Conservation (phyloP, 2,329 filamentous ascomycete genomes). For the Fusarium floridanum region DNA sequence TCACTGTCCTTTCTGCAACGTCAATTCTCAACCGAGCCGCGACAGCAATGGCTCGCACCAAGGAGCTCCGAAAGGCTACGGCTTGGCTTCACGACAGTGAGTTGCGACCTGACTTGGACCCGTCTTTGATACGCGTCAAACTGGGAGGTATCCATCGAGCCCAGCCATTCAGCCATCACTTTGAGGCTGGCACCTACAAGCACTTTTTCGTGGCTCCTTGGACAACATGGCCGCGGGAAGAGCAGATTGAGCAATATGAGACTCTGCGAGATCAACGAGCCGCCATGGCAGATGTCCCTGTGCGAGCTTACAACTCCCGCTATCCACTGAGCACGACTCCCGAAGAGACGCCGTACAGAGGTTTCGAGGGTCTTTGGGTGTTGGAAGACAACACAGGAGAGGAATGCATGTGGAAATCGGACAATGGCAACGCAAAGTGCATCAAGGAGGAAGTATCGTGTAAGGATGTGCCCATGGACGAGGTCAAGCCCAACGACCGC, state of each 20-base stretch:
- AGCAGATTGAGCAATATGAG: slow-evolving; percentile 43
- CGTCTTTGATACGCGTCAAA: slow-evolving; percentile 49
- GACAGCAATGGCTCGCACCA: slow-evolving; percentile 51
- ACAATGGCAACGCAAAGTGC: not conserved
- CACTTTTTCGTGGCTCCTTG: slow-evolving; percentile 49
- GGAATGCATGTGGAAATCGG: not conserved
- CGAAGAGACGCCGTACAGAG: not conserved
- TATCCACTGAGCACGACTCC: slow-evolving; percentile 2
- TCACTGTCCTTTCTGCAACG: slow-evolving; percentile 51
- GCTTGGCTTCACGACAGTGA: slow-evolving; percentile 50
- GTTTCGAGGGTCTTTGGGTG: slow-evolving; percentile 18
- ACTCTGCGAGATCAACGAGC: slow-evolving; percentile 29
- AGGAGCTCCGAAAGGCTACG: slow-evolving; percentile 48
- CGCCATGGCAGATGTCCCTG: slow-evolving; percentile 23
- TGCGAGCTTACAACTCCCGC: not conserved
- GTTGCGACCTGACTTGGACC: slow-evolving; percentile 21
- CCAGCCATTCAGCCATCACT: slow-evolving; percentile 57
- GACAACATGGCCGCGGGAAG: slow-evolving; percentile 33
- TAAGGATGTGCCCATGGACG: not conserved
- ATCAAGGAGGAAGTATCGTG: not conserved
- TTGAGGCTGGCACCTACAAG: slow-evolving; percentile 48
- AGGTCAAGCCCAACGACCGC: slow-evolving; percentile 9
- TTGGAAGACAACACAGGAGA: not conserved
- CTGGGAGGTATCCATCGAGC: slow-evolving; percentile 59
- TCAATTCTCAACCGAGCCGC: slow-evolving; percentile 50